Percentiles rank a stretch among this genome's conserved stretches.
phyloP scores from a whole-genome alignment of 179 eudicot genomes.

The Nepenthes alata region DNA sequence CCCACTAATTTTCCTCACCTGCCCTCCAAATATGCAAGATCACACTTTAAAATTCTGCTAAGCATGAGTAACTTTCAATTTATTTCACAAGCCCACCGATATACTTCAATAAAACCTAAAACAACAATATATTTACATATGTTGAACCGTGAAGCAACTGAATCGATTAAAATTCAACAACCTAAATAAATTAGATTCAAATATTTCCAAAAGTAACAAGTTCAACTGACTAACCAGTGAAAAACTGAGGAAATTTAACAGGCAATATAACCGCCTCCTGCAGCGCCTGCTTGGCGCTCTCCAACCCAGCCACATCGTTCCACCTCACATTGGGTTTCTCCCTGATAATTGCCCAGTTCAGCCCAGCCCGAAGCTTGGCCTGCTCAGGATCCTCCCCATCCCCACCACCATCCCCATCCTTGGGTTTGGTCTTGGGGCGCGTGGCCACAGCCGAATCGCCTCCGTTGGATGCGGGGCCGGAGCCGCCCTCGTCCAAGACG shows the following conservation, averaged over 20 bases:
- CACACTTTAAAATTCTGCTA: too few relatives aligned
- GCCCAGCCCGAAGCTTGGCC: slow-evolving; percentile 65
- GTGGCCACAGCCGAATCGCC: slow-evolving; percentile 79
- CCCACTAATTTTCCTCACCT: too few relatives aligned
- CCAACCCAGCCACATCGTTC: slow-evolving; percentile 94
- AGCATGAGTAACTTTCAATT: too few relatives aligned
- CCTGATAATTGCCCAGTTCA: slow-evolving; percentile 78
- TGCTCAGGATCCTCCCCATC: slow-evolving; percentile 82
- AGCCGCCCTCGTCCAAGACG: slow-evolving; percentile 61
- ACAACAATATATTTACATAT: too few relatives aligned
- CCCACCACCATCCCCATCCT: slow-evolving; percentile 57
- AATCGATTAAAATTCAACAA: too few relatives aligned
- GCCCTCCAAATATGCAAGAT: too few relatives aligned
- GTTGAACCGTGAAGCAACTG: too few relatives aligned
- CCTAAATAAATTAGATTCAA: neutral
- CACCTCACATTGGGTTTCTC: slow-evolving; percentile 98
- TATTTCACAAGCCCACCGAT: too few relatives aligned
- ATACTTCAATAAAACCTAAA: too few relatives aligned
- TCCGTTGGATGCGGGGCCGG: slow-evolving; percentile 44
- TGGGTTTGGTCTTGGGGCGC: slow-evolving; percentile 61
- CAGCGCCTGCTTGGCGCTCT: slow-evolving; percentile 91
- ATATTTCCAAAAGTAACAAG: neutral
- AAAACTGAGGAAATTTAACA: slow-evolving; percentile 93
- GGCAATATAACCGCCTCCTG: slow-evolving; percentile 98
- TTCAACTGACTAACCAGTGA: slow-evolving; percentile 45